Percentiles rank a stretch among this genome's conserved stretches.
Conservation (phyloP, 1,284 basidiomycete species). For the Pseudozyma hubeiensis region DNA sequence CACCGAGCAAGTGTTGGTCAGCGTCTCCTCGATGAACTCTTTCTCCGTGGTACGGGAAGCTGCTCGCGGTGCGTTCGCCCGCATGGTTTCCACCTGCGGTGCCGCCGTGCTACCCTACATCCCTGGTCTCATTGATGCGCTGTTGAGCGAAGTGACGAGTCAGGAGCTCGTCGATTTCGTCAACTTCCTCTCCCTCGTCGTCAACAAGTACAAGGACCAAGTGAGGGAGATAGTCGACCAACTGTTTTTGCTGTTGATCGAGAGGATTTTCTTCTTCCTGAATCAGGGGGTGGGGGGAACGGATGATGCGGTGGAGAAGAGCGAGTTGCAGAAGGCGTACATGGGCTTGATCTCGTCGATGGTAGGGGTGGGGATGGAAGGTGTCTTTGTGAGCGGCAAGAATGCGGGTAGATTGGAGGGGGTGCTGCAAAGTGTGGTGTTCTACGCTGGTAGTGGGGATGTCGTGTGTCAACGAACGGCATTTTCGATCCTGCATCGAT, state of each 20-base stretch:
- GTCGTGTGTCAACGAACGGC: conserved; percentile 79
- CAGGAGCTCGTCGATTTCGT: conserved; percentile 94
- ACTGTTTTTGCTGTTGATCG: conserved; percentile 85
- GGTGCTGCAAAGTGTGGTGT: conserved; percentile 76
- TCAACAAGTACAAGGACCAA: conserved; percentile 90
- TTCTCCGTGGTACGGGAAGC: conserved; percentile 92
- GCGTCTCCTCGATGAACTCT: conserved; percentile 86
- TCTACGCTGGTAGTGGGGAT: conserved; percentile 70
- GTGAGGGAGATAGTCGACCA: conserved; percentile 89
- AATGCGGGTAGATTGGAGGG: conserved; percentile 85
- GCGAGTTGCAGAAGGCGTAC: conserved; percentile 91
- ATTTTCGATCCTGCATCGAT: conserved; percentile 79
- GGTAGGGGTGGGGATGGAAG: conserved; percentile 80
- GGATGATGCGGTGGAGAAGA: conserved; percentile 85
- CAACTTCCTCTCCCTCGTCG: conserved; percentile 89
- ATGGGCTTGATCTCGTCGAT: conserved; percentile 85
- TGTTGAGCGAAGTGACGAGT: conserved; percentile 90
- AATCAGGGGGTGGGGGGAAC: conserved; percentile 87
- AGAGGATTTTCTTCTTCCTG: conserved; percentile 84
- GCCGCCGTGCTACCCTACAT: conserved; percentile 80
- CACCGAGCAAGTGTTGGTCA: conserved; percentile 88
- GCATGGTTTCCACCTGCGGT: conserved; percentile 89
- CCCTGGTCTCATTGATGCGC: conserved; percentile 85
- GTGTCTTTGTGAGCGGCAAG: conserved; percentile 85
- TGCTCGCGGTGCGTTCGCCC: conserved; percentile 83